Base-by-base conservation (phyloP, 2,329 filamentous ascomycete species). In the Emericellopsis cladophorae region DNA sequence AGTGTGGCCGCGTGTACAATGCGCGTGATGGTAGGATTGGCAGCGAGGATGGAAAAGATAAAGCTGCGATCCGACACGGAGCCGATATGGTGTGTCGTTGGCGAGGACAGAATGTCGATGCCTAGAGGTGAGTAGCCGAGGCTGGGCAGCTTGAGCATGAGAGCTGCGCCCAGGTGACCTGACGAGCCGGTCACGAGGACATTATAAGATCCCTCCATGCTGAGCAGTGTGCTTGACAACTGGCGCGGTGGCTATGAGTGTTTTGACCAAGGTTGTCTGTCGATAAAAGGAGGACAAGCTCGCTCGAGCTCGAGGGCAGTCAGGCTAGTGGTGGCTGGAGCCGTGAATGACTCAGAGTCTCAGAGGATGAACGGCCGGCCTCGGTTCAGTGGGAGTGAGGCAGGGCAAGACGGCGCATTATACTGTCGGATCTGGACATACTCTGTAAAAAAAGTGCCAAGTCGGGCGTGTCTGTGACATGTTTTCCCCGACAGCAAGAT, bases 101-200 rank as follows among this genome's bases (percentile, higher is more conserved):
- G 37, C 3, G 58, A 59, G 10, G 50, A 40, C 18, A 64, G 48
- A 37, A 68, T 62, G 49, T 70, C 66, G 47, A 68, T 56, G 42
- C 66, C 66, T 4, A 66, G 40, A 1, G 66, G 65, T 0, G 36
- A 50, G 52, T 64, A 61, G 40, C 65, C 65, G 4, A 59, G 48
- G 0, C 49, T 42, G 0, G 62, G 61, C 3, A 69, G 54, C 8
- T 52, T 45, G 16, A 68, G 60, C 63, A 69, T 67, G 1, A 69
- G 54, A 16, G 65, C 66, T 1, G 56, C 57, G 46, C 66, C 66
- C 9, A 70, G 58, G 41, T 70, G 66, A 41, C 66, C 66, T 0
- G 66, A 56, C 1, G 65, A 64, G 45, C 66, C 66, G 14, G 66
- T 69, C 31, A 69, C 62, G 14, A 70, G 63, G 32, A 68, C 57